Evolutionary conservation across 2,329 filamentous ascomycete species (phyloP).

Genomic region (Pyricularia pennisetigena): DNA sequence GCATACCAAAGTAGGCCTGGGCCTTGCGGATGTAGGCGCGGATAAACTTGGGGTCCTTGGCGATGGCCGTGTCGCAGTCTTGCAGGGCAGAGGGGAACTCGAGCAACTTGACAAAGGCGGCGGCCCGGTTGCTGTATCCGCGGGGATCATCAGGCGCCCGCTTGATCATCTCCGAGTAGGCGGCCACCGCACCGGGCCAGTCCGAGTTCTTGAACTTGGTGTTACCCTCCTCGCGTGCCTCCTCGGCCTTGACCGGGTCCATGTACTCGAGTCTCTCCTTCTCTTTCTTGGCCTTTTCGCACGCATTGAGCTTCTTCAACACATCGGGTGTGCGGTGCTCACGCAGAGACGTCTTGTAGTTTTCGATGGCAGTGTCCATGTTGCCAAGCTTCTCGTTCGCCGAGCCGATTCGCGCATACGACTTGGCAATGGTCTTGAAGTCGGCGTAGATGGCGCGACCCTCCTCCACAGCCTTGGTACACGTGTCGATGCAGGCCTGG

Average conservation of each 20-base stretch:
- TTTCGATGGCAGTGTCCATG: slow-evolving; percentile 67
- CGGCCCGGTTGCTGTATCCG: slow-evolving; percentile 94
- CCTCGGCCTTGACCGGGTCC: slow-evolving; percentile 84
- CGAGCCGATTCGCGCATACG: slow-evolving; percentile 91
- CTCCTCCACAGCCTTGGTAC: slow-evolving; percentile 80
- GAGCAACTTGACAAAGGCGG: slow-evolving; percentile 92
- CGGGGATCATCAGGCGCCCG: slow-evolving; percentile 85
- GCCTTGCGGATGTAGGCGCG: slow-evolving; percentile 95
- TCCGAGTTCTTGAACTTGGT: slow-evolving; percentile 95
- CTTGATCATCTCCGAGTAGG: slow-evolving; percentile 95
- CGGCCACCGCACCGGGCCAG: slow-evolving; percentile 89
- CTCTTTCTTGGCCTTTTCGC: slow-evolving; percentile 78
- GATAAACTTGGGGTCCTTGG: slow-evolving; percentile 86
- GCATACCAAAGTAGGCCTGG: slow-evolving; percentile 93
- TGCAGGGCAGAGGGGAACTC: slow-evolving; percentile 88
- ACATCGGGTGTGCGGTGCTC: slow-evolving; percentile 95
- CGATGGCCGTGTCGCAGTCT: slow-evolving; percentile 86
- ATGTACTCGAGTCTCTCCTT: slow-evolving; percentile 71
- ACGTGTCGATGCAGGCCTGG: slow-evolving; percentile 75
- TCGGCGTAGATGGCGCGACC: slow-evolving; percentile 85
- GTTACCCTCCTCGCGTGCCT: slow-evolving; percentile 90
- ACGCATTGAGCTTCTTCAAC: slow-evolving; percentile 80
- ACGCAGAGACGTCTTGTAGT: slow-evolving; percentile 88
- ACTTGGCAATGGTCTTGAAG: slow-evolving; percentile 97
- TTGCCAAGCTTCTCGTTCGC: slow-evolving; percentile 88